These are phyloP conservation scores for Cladosporium sp. DNA, from an alignment of 2,329 filamentous ascomycete species.

Conservation along the genomic window DNA sequence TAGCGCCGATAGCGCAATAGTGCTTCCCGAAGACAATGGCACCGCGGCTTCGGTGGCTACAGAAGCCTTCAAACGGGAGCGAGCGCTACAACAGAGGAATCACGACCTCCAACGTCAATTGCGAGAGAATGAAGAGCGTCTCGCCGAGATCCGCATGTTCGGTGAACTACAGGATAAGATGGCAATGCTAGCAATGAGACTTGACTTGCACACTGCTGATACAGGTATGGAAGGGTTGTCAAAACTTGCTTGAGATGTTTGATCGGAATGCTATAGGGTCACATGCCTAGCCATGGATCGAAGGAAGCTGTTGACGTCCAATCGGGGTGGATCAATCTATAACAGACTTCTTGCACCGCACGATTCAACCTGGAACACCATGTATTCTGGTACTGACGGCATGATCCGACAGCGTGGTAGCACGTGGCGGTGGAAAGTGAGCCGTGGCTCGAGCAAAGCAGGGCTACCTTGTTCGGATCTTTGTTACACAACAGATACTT, in stretches of 20 bases:
- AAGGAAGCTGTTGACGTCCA: too few relatives aligned
- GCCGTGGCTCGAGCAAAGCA: not conserved
- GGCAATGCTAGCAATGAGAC: conserved; percentile 5
- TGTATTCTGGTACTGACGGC: too few relatives aligned
- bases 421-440: not conserved
- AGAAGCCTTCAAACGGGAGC: not conserved
- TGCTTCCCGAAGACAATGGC: not conserved
- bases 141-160: not conserved
- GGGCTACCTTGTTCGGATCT: not conserved
- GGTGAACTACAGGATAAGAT: not conserved
- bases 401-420: conserved; percentile 1
- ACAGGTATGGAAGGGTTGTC: not conserved
- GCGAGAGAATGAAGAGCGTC: conserved; percentile 3
- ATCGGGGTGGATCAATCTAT: too few relatives aligned
- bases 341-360: too few relatives aligned
- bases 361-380: too few relatives aligned
- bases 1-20: conserved; percentile 1
- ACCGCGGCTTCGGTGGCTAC: not conserved
- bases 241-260: too few relatives aligned
- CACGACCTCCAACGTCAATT: not conserved
- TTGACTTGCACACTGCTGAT: conserved; percentile 1
- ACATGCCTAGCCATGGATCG: too few relatives aligned
- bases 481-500: not conserved
- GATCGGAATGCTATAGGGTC: too few relatives aligned
- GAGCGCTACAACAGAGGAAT: not conserved